Evolutionary conservation across 495 filamentous ascomycete species (phyloP), one percentile per base, ranked within the genome.

Genomic region (Xylaria bambusicola): DNA sequence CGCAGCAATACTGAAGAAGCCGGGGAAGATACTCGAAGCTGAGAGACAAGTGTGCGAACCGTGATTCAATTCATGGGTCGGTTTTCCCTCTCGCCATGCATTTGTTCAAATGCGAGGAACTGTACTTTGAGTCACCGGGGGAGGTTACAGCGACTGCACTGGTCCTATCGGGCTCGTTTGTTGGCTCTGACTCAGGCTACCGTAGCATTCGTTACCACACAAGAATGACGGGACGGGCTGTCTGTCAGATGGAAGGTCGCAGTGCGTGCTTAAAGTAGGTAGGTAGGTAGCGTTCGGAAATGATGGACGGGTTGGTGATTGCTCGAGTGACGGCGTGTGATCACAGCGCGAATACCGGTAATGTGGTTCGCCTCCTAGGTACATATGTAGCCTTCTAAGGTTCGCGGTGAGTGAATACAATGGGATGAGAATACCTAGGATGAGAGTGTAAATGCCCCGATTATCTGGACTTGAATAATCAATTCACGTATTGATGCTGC

Each of bases 171-270:
- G 26, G 17, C 21, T 44, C 52, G 52, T 44, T 23, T 42, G n/a
- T 40, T 26, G 8, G 9, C 21, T 54, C 52, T 54, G 52, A 54
- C 52, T 54, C 38, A 44, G 52, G 52, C 52, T 31, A 3, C 24
- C 52, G 52, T 54, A 31, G 52, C 18, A 54, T 54, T 54, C 26
- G 38, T 54, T 24, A 42, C 51, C 36, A 24, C 26, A 15, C 35
- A 31, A 52, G 0, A 20, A 38, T 36, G 29, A 29, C 21, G 44
- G 50, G 52, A 54, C 5, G 10, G 29, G 29, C 26, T 42, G 52
- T 54, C 26, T 42, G 52, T 54, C 38, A 54, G 52, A 54, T 44
- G 26, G 17, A 54, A 33, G 52, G 52, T 54, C 40, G 52, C 52
- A 54, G 33, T 44, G n/a, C 44, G 38, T 33, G 12, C 36, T 33